Evolutionary conservation across 257 asterid genomes (phyloP), one percentile per base, ranked within the genome.

Genomic region (Penstemon newberryi): DNA sequence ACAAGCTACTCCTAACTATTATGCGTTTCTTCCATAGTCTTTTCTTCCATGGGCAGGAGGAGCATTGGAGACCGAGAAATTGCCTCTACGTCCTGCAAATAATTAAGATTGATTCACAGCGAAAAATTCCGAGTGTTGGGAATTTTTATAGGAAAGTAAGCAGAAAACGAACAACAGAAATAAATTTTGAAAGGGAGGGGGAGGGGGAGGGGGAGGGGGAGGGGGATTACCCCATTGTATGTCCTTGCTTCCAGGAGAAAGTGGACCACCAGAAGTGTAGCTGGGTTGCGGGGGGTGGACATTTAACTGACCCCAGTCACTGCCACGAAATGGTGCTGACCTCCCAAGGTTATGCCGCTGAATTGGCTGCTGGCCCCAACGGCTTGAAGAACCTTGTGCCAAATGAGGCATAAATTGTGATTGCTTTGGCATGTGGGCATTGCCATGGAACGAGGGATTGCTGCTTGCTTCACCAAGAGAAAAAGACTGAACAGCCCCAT

Each of bases 61-160:
- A 41, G 86, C 75, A 74, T 70, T 81, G 79, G 87, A 69, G 57
- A 79, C 67, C 7, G 92, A 81, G 76, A 85, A 73, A 78, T 79
- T 84, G 73, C 91, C 84, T 75, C 89, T 83, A 9, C 92, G 91
- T 50, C 93, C 98, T 92, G 80, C 78, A 76, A 64, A 58, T 15
- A 77, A 65, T 50, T 61, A 42, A 67, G 60, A 36, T 43, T 9
- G 33, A 25, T 55, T 44, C 39, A 53, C 55, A 59, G 40, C 49
- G 47, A 41, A 66, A 70, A 67, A n/a, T 25, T 11, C 13, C n/a
- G 36, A 67, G 43, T 19, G 19, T 13, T 41, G 67, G 9, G 19
- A n/a, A 53, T 6, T 41, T 13, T 36, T 11, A 53, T 38, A 15
- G 36, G 51, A 43, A 45, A 53, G 56, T 15, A 69, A 43, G 42